Base-by-base conservation (phyloP, 2,329 filamentous ascomycete species). In the Botrytis elliptica region DNA sequence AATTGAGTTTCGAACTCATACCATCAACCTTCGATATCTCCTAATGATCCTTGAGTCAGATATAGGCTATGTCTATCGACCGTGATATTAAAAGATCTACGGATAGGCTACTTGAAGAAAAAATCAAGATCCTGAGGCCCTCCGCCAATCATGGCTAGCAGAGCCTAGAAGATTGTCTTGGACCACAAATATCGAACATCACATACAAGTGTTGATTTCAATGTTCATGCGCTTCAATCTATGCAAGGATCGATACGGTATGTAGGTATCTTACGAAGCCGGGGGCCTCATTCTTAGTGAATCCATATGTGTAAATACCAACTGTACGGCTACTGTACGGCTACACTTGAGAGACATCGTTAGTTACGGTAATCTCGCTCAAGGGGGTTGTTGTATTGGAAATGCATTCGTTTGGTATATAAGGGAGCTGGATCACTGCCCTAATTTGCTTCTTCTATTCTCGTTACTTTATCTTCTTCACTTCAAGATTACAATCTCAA, bases 31-130 rank as follows among this genome's bases (percentile, higher is more conserved):
- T n/a, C 5, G 1, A n/a, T n/a, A 16, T 55, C 49, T 55, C 12
- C 9, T 3, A 55, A 16, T 52, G 49, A 55, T 55, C 12, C 49
- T 55, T 12, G 5, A n/a, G 12, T 4, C 7, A 16, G 25, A 16
- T n/a, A 55, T n/a, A 55, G 5, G 3, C 49, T n/a, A n/a, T 49
- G 3, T n/a, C 4, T 14, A 12, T 8, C 10, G 40, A 42, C 49
- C 12, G 22, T 3, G 12, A 52, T 14, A 52, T 3, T 3, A 7
- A 16, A 8, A 55, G 14, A 29, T 57, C 1, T 57, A 57, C n/a
- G 14, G 3, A 57, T 0, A 18, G n/a, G 29, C 1, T n/a, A n/a
- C n/a, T n/a, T n/a, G n/a, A n/a, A n/a, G n/a, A 7, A 10, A 10
- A 14, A n/a, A 16, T n/a, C 25, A 16, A n/a, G 25, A 55, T 55